phyloP scores from a whole-genome alignment of 2,329 filamentous ascomycete species.

The Diaporthe caulivora region DNA sequence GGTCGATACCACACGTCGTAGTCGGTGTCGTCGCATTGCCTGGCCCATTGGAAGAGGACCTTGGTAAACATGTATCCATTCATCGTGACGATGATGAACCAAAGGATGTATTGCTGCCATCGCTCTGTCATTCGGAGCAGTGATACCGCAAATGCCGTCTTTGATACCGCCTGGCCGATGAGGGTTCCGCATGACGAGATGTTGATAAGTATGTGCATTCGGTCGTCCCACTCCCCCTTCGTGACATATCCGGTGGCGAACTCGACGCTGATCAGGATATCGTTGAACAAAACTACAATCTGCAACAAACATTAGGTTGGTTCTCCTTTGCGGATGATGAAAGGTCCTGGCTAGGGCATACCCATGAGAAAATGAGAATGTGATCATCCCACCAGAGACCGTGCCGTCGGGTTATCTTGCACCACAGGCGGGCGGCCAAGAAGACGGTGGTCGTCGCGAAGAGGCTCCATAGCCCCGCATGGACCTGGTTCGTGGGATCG shows the following conservation, averaged over 20 bases:
- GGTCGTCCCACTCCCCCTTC: constrained; percentile 32
- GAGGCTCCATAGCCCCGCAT: constrained; percentile 29
- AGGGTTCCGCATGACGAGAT: constrained; percentile 28
- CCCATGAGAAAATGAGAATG: constrained; percentile 33
- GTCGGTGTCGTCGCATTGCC: constrained; percentile 17
- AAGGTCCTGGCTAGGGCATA: background rate
- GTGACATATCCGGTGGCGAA: constrained; percentile 31
- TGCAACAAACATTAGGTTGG: background rate
- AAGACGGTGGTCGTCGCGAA: constrained; percentile 23
- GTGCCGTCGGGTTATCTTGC: constrained; percentile 32
- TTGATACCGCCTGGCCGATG: constrained; percentile 26
- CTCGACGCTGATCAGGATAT: constrained; percentile 27
- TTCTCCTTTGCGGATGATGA: background rate
- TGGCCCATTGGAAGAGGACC: constrained; percentile 29
- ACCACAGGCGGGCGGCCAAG: constrained; percentile 30
- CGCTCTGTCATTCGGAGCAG: constrained; percentile 30
- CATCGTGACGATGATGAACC: constrained; percentile 32
- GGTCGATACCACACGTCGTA: constrained; percentile 28
- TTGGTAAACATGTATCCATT: constrained; percentile 29
- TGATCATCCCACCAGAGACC: constrained; percentile 36
- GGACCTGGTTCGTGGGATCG: constrained; percentile 27
- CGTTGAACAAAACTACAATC: constrained; percentile 16
- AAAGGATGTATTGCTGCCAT: constrained; percentile 13
- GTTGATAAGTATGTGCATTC: constrained; percentile 27
- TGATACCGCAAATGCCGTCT: constrained; percentile 29